Evolutionary conservation across 2,329 filamentous ascomycete species (phyloP).

Genomic region (Penicillium sp.): DNA sequence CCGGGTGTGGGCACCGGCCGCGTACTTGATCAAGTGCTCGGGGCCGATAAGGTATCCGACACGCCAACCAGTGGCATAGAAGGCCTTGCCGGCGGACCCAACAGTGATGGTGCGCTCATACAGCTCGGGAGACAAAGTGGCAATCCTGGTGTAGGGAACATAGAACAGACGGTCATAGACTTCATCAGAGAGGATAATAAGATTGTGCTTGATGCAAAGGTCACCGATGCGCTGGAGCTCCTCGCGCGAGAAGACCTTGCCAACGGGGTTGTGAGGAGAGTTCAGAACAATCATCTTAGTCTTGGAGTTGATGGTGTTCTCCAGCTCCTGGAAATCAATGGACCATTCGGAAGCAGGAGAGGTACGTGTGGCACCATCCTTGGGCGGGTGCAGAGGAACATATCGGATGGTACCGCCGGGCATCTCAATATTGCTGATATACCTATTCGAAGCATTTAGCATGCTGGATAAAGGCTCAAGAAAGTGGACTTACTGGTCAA

Average conservation of each 20-base stretch:
- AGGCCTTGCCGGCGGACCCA: slow-evolving; percentile 94
- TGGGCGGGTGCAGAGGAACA: slow-evolving; percentile 86
- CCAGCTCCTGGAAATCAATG: slow-evolving; percentile 76
- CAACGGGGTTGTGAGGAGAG: slow-evolving; percentile 80
- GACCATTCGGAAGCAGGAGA: slow-evolving; percentile 85
- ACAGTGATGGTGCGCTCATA: slow-evolving; percentile 86
- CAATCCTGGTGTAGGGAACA: slow-evolving; percentile 87
- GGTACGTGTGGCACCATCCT: slow-evolving; percentile 69
- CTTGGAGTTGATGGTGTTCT: slow-evolving; percentile 71
- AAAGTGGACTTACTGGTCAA: slow-evolving; percentile 67
- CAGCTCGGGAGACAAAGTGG: slow-evolving; percentile 84
- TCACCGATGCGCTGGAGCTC: slow-evolving; percentile 82
- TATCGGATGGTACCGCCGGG: slow-evolving; percentile 91
- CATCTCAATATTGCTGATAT: slow-evolving; percentile 99
- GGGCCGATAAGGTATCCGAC: slow-evolving; percentile 93
- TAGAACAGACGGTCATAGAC: slow-evolving; percentile 96
- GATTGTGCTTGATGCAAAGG: slow-evolving; percentile 84
- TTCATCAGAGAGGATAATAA: slow-evolving; percentile 87
- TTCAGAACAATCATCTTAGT: slow-evolving; percentile 85
- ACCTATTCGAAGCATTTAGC: slow-evolving; percentile 43
- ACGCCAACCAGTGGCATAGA: slow-evolving; percentile 96
- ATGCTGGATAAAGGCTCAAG: not conserved
- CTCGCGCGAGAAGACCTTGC: slow-evolving; percentile 82
- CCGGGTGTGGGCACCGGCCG: slow-evolving; percentile 84
- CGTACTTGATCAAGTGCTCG: slow-evolving; percentile 81